Base-by-base conservation (phyloP, 768 basidiomycete species). In the Russula ochroleuca region DNA sequence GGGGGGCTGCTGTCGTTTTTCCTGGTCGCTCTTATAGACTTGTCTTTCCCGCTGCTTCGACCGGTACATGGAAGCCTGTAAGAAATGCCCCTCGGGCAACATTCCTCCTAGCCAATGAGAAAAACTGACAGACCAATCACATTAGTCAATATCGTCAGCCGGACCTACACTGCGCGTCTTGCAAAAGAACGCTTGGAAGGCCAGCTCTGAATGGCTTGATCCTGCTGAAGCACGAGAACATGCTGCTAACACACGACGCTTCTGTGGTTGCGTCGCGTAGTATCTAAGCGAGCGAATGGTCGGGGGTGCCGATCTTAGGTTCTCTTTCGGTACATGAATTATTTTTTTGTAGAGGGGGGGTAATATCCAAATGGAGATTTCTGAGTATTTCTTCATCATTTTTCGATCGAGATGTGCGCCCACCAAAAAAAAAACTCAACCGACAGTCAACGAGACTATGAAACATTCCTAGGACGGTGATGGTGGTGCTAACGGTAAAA, bases 61-160 rank as follows among this genome's bases (percentile, higher is more conserved):
- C 58, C 83, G 90, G 49, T 94, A 92, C 72, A 78, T 94, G 78
- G 89, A 93, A 74, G 88, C 88, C 40, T 92, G 91, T 92, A 70
- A 77, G 83, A 23, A 23, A 5, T n/a, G 49, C 50, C 19, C 38
- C 19, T 57, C 35, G 19, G 55, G 17, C 61, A 31, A 38, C 17
- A 11, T 17, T 37, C 31, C 28, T 57, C 41, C 28, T 21, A 35
- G 23, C 31, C 38, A 19, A 21, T 19, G n/a, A 21, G 21, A 47
- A 45, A 41, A 47, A 65, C 40, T 57, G 56, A 54, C 60, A 37
- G 33, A 45, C 28, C 15, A 11, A 57, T 23, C 55, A 45, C 41
- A 48, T n/a, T 67, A 93, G 90, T 92, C 77, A 88, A 87, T 72
- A 83, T 90, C 52, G 86, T 92, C 35, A 87, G 87, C 76, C 79